Percentiles rank a stretch among this genome's conserved stretches.
phyloP scores from a whole-genome alignment of 148 eudicot genomes.

The Silene conica region DNA sequence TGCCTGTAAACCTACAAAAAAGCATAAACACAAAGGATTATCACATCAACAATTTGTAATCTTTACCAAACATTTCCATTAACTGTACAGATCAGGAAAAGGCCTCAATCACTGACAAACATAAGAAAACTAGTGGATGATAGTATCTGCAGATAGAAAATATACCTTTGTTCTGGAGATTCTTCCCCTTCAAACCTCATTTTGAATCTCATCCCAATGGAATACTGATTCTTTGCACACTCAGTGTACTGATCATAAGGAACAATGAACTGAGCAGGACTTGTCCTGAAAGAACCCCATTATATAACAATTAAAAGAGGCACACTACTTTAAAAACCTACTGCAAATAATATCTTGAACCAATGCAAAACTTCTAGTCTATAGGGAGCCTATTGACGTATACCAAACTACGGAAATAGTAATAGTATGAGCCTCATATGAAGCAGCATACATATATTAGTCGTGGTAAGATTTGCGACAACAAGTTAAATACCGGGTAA shows the following conservation, averaged over 20 bases:
- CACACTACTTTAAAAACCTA: neutral
- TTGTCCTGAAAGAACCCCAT: conserved; percentile 54
- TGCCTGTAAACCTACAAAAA: conserved; percentile 78
- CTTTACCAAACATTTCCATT: neutral
- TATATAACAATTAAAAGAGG: neutral
- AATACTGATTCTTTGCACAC: conserved; percentile 59
- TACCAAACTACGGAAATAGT: neutral
- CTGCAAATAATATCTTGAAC: neutral
- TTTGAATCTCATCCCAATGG: conserved; percentile 95
- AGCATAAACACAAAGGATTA: neutral
- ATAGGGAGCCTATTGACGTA: no score
- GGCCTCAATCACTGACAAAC: neutral
- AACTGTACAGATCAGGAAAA: neutral
- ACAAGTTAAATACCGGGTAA: neutral
- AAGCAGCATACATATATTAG: neutral
- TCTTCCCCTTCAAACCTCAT: conserved; percentile 99
- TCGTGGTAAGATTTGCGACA: no score
- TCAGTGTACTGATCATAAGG: conserved; percentile 86
- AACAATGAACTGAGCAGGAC: conserved; percentile 91
- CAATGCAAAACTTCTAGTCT: neutral
- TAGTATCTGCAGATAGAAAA: neutral
- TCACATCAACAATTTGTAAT: neutral
- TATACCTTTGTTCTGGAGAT: conserved; percentile 94
- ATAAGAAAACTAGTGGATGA: neutral
- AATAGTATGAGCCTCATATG: neutral